phyloP scores from a whole-genome alignment of 768 basidiomycete genomes.

The Leccinum broughii region DNA sequence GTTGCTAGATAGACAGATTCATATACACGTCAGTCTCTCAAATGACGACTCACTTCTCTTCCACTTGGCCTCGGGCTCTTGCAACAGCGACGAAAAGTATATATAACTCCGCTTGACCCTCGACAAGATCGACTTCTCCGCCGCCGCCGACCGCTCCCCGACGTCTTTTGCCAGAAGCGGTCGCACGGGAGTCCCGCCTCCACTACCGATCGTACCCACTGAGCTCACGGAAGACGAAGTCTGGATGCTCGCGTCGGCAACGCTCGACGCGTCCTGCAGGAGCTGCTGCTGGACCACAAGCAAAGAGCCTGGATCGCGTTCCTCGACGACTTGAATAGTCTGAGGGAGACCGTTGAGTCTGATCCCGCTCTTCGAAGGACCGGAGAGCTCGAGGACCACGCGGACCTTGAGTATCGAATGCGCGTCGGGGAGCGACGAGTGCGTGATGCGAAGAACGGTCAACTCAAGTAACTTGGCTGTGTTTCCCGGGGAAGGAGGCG shows the following conservation, averaged over 20 bases:
- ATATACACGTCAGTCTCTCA: not conserved
- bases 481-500: constrained; percentile 31
- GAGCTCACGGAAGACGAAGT: constrained; percentile 63
- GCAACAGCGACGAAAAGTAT: constrained; percentile 94
- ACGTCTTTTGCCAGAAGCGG: constrained; percentile 37
- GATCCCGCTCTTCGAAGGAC: constrained; percentile 65
- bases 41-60: constrained; percentile 63
- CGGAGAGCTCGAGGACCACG: constrained; percentile 77
- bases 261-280: constrained; percentile 72
- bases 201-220: constrained; percentile 45
- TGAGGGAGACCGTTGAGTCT: constrained; percentile 86
- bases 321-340: constrained; percentile 61
- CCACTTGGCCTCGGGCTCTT: constrained; percentile 99
- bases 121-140: constrained; percentile 81
- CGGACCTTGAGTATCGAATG: constrained; percentile 82
- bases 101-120: constrained; percentile 93
- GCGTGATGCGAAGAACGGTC: constrained; percentile 63
- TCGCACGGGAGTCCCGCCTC: constrained; percentile 19
- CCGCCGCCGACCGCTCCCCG: constrained; percentile 55
- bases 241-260: constrained; percentile 64
- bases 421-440: constrained; percentile 67
- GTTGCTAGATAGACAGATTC: constrained; percentile 49
- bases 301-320: constrained; percentile 63
- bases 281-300: constrained; percentile 42
- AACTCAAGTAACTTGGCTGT: constrained; percentile 47